Base-by-base conservation (phyloP, 2,329 filamentous ascomycete species). In the Colletotrichum higginsianum region DNA sequence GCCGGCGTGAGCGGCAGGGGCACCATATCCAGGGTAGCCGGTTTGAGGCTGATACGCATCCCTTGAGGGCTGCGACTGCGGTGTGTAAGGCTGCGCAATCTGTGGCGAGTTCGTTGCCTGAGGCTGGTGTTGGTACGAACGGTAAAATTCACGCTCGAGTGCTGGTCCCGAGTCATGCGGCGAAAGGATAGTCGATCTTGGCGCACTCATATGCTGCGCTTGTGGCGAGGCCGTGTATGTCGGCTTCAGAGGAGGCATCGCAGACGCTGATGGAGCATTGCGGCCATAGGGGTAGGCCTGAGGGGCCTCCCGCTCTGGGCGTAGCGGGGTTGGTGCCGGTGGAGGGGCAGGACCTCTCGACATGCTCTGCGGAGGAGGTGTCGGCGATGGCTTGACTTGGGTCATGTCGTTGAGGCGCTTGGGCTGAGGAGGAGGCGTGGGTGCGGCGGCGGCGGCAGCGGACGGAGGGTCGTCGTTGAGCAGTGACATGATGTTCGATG, bases 401-500 rank as follows among this genome's bases (percentile, higher is more conserved):
- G 84, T 81, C 12, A 89, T 82, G 65, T 89, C 87, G 50, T 73
- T 80, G 40, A 89, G 81, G 42, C 87, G 84, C 79, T 89, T 89
- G 0, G 82, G 82, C 61, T 84, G 81, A 49, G 69, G 69, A 11
- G 69, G 61, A 7, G 69, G 40, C 46, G 58, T 53, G 21, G 69
- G 66, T 46, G 69, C 65, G 23, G 69, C 58, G 38, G 69, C 53
- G 1, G 84, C 79, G n/a, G 84, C 84, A 8, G 85, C 81, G 7
- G 84, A 81, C 4, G 82, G 82, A 9, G 86, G 84, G 64, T 91
- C 90, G 73, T 91, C 88, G 74, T 91, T 91, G 3, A 92, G 82
- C 72, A 92, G 79, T 0, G 89, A 88, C 86, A 91, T 90, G 72
- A 92, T 85, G 73, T 83, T 91, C 16, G 89, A 91, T 9, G 86